These are phyloP conservation scores for Aureobasidium sp. DNA, from an alignment of 2,329 filamentous ascomycete genomes.

Conservation along the genomic window DNA sequence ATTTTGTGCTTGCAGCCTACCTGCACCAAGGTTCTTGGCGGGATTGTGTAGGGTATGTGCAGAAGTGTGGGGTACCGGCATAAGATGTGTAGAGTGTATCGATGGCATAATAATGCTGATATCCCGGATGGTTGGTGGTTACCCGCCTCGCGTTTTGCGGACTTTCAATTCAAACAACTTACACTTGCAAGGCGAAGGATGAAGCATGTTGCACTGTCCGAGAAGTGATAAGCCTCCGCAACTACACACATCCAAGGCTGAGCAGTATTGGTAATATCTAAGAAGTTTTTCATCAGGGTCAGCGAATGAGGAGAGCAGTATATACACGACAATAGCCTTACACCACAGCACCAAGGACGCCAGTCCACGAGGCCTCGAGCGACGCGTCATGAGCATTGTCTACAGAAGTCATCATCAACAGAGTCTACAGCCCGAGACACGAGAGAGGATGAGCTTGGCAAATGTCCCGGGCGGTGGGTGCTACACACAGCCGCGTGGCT, in stretches of 20 bases:
- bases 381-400: not conserved
- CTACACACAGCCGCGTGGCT: constrained; percentile 7
- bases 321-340: not conserved
- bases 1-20: not conserved
- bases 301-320: not conserved
- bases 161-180: not conserved
- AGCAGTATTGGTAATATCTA: not conserved
- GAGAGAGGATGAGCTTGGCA: not conserved
- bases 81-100: not conserved
- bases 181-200: not conserved
- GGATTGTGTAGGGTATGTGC: not conserved
- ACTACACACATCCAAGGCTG: not conserved
- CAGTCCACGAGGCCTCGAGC: not conserved
- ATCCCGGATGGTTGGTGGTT: too few species aligned
- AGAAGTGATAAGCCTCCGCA: not conserved
- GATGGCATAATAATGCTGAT: too few species aligned
- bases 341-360: not conserved
- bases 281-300: not conserved
- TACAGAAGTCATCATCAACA: not conserved
- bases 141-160: not conserved
- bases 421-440: not conserved
- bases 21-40: not conserved
- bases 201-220: not conserved
- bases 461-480: not conserved
- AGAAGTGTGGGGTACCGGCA: not conserved